phyloP scores from a whole-genome alignment of 805 yeast species.

The Kockiozyma suomiensis region DNA sequence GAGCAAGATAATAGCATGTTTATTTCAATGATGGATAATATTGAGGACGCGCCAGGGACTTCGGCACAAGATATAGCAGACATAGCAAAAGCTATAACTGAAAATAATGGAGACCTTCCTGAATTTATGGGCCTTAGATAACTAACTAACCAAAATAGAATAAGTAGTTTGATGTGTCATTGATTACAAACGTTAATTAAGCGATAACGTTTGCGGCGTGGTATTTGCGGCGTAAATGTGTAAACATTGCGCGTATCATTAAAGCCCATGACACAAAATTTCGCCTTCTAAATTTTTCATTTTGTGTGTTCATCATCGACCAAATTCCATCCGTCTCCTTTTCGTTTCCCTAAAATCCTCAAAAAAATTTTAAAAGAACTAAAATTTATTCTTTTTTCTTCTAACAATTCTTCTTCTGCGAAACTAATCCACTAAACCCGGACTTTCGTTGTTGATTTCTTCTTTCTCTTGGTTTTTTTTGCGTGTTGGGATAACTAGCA shows the following conservation, averaged over 20 bases:
- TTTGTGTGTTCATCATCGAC: slow-evolving; percentile 7
- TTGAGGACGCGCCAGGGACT: background rate
- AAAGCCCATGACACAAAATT: slow-evolving; percentile 17
- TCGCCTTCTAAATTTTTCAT: slow-evolving; percentile 10
- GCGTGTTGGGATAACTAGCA: slow-evolving; percentile 1
- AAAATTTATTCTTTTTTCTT: slow-evolving; percentile 18
- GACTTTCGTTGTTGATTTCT: background rate
- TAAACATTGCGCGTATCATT: background rate
- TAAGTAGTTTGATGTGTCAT: no score
- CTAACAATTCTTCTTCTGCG: background rate
- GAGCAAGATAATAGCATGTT: background rate
- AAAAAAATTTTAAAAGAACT: slow-evolving; percentile 27
- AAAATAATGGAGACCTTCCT: background rate
- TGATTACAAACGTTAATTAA: no score
- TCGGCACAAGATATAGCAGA: slow-evolving; percentile 4
- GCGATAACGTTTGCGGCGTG: background rate
- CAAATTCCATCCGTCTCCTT: background rate
- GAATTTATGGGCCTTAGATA: slow-evolving; percentile 1
- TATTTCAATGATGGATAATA: slow-evolving; percentile 6
- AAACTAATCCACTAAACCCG: background rate
- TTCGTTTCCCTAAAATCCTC: slow-evolving; percentile 18
- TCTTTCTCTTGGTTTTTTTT: slow-evolving; percentile 1
- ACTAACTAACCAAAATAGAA: background rate
- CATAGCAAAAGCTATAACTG: background rate
- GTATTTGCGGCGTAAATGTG: background rate